A percentile compares a stretch with the other conserved stretches of the same genome.
Conservation (phyloP, 2,329 filamentous ascomycete species). For the Sclerotinia nivalis region DNA sequence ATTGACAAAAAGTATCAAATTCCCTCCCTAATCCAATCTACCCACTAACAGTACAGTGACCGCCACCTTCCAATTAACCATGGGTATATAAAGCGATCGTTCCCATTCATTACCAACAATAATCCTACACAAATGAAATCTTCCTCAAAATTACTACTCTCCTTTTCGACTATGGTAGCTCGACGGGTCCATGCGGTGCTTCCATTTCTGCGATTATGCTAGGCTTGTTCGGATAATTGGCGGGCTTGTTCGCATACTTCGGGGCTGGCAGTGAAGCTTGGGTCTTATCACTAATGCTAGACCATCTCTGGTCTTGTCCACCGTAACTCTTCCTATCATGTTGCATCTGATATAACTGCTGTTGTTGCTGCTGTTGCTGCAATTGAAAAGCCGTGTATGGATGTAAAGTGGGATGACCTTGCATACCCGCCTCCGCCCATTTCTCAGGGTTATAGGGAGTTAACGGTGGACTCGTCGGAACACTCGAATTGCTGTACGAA, state of each 20-base stretch:
- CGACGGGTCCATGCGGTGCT: conserved; percentile 9
- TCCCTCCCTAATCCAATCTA: background rate
- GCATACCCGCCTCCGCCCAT: conserved; percentile 15
- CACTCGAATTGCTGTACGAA: conserved; percentile 4
- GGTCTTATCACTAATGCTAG: conserved; percentile 7
- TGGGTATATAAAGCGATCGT: background rate
- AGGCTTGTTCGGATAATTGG: conserved; percentile 9
- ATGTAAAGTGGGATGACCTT: background rate
- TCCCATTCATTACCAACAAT: background rate
- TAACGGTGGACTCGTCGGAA: conserved; percentile 1
- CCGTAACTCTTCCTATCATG: conserved; percentile 16
- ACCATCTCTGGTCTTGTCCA: conserved; percentile 11
- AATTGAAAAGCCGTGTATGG: conserved; percentile 1
- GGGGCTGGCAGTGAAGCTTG: background rate
- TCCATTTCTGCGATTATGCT: conserved; percentile 19
- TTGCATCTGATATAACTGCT: background rate
- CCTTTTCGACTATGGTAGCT: conserved; percentile 5
- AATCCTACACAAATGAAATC: background rate
- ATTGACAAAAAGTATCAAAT: background rate
- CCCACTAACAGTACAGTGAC: background rate
- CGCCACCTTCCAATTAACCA: background rate
- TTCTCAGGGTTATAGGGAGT: conserved; percentile 21
- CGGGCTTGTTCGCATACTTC: conserved; percentile 7
- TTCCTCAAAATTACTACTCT: no score
- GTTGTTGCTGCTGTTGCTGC: conserved; percentile 11